Conservation (phyloP, 2,329 filamentous ascomycete species). For the Pseudogymnoascus sp. region DNA sequence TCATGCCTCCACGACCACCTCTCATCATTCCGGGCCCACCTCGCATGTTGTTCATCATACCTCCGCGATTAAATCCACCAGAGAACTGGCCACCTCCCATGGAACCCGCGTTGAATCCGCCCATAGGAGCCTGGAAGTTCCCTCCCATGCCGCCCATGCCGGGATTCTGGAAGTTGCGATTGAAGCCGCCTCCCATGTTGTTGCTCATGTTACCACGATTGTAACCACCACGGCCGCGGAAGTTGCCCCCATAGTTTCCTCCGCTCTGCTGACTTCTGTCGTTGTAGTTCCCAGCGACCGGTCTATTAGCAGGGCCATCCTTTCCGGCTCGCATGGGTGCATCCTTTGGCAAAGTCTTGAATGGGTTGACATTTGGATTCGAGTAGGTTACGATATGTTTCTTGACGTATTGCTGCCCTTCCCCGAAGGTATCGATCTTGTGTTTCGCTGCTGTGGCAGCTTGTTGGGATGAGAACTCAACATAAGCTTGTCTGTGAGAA, state of each 20-base stretch:
- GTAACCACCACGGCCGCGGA: slow-evolving; percentile 45
- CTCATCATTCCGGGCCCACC: slow-evolving; percentile 50
- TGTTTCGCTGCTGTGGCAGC: slow-evolving; percentile 81
- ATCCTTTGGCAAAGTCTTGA: slow-evolving; percentile 85
- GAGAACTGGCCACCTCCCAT: slow-evolving; percentile 35
- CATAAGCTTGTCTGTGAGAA: slow-evolving; percentile 58
- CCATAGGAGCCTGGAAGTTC: slow-evolving; percentile 36
- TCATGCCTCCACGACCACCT: slow-evolving; percentile 47
- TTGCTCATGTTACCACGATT: slow-evolving; percentile 35
- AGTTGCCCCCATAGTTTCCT: slow-evolving; percentile 31
- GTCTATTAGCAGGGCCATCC: slow-evolving; percentile 48
- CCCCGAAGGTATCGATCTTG: slow-evolving; percentile 59
- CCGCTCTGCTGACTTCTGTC: slow-evolving; percentile 31
- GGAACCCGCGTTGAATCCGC: slow-evolving; percentile 40
- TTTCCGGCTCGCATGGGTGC: slow-evolving; percentile 63
- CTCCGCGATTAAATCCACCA: slow-evolving; percentile 46
- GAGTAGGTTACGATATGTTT: slow-evolving; percentile 71
- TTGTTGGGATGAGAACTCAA: slow-evolving; percentile 77
- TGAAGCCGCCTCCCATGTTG: slow-evolving; percentile 47
- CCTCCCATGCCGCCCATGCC: slow-evolving; percentile 38
- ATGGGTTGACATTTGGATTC: slow-evolving; percentile 72
- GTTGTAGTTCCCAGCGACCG: slow-evolving; percentile 42
- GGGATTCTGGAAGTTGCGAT: slow-evolving; percentile 40
- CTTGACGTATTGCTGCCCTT: slow-evolving; percentile 45
- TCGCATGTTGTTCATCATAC: slow-evolving; percentile 44